Evolutionary conservation across 2,329 filamentous ascomycete genomes (phyloP), one percentile per base, ranked within the genome.

Genomic region (Tolypocladium pustulatum): DNA sequence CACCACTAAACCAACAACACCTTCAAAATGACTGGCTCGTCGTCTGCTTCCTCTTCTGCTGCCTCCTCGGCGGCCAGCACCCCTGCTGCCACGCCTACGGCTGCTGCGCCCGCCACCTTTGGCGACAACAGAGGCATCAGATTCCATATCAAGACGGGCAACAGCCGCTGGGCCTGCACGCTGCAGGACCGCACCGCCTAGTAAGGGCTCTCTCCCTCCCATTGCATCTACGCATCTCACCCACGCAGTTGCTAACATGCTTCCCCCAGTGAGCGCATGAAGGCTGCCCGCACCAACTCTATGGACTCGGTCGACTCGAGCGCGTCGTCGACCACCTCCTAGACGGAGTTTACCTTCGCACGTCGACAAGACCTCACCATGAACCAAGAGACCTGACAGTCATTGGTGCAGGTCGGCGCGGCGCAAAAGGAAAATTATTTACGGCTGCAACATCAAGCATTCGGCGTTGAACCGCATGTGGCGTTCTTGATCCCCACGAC

Each of bases 141-240:
- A 67, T 80, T 80, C 70, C 66, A 75, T 54, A 74, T 80, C 69
- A 74, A 73, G 69, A 71, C 77, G 46, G 76, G 76, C 60, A 69
- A 71, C 64, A 62, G 68, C 54, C 68, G 67, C 54, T 75, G 71
- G 65, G 57, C 66, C 46, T 79, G 76, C 68, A 73, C 72, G 25
- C 66, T 79, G 6, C 72, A 78, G 61, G 76, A 80, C 67, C 75
- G 77, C 58, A 59, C 65, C 61, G 58, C 68, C 15, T 77, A 78
- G 78, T 80, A 74, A 61, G 76, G n/a, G 17, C 38, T 70, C 43
- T 30, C 43, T 34, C 32, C 9, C 32, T 34, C 43, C 12, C 15
- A 5, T 13, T 13, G 41, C 41, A 5, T 15, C 22, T 4, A 1
- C 6, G 1, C 1, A n/a, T 49, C 43, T 46, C n/a, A 12, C 25